Base-by-base conservation (phyloP, 2,329 filamentous ascomycete genomes). In the Arthroderma uncinatum region DNA sequence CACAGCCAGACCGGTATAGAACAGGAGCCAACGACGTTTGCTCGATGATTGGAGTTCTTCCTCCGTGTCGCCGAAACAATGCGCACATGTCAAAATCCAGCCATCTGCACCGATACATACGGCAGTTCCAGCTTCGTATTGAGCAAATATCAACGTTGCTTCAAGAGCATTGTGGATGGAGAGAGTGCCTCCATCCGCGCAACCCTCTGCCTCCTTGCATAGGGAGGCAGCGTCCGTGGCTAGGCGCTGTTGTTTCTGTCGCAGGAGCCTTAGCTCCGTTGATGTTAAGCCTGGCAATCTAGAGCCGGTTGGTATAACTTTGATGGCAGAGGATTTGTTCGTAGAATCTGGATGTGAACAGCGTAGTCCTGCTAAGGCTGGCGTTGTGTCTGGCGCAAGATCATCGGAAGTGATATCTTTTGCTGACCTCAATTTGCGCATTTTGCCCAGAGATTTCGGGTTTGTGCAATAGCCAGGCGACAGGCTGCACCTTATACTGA, bases 121-220 rank as follows among this genome's bases (percentile, higher is more conserved):
- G 0, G 78, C 78, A 1, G 77, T 79, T 4, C 77, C 76, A 4
- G 77, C 78, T 59, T 78, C 73, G 25, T 75, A 65, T 59, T 78
- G 75, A 0, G 74, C 74, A 59, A 79, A 80, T 23, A 80, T 72
- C 4, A 78, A 68, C 25, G 48, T 59, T 23, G 55, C 55, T 30
- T 37, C 50, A 9, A 59, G 58, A 4, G 36, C 58, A 23, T 50
- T 59, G 9, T 25, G 19, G n/a, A 57, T 47, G 25, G 23, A 28
- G 8, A 42, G 8, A 6, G n/a, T 33, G 12, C 33, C 37, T 30
- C 23, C 53, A 33, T 42, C 37, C 52, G n/a, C n/a, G 19, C 39
- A 23, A 2, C 19, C 16, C 14, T n/a, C 23, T 25, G 16, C 37
- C 37, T 55, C 53, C 16, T 25, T 10, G 16, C 10, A 9, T 23